A percentile compares a stretch with the other conserved stretches of the same genome.
Conservation (phyloP, 2,329 filamentous ascomycete species). For the Colletotrichum magnum region DNA sequence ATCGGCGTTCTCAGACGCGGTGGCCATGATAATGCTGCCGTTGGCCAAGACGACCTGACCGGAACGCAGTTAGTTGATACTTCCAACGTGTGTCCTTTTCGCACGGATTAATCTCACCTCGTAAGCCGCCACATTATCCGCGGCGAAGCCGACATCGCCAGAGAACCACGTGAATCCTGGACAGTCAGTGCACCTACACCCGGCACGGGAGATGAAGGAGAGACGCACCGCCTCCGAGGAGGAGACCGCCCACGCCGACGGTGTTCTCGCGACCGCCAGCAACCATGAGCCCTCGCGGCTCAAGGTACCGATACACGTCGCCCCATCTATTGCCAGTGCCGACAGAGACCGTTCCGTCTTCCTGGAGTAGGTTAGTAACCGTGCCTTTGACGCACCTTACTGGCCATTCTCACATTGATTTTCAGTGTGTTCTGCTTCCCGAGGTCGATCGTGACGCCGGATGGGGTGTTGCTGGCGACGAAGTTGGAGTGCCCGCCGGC, state of each 20-base stretch:
- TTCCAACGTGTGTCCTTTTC: too few relatives aligned
- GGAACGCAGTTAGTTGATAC: background rate
- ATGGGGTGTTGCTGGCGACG: slow-evolving; percentile 48
- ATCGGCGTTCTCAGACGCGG: slow-evolving; percentile 50
- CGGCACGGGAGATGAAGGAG: too few relatives aligned
- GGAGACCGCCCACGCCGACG: slow-evolving; percentile 47
- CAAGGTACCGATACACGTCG: slow-evolving; percentile 26
- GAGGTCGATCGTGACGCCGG: slow-evolving; percentile 31
- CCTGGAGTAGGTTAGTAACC: background rate
- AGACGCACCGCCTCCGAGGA: slow-evolving; percentile 46
- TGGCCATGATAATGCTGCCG: slow-evolving; percentile 56
- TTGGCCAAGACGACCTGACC: slow-evolving; percentile 56
- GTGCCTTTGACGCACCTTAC: too few relatives aligned
- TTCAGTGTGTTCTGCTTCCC: background rate
- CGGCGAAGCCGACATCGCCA: slow-evolving; percentile 46
- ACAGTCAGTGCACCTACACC: background rate
- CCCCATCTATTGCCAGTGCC: slow-evolving; percentile 7
- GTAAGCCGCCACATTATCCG: slow-evolving; percentile 54
- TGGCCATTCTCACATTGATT: slow-evolving; percentile 16
- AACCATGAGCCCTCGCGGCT: slow-evolving; percentile 39
- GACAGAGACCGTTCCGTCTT: slow-evolving; percentile 1
- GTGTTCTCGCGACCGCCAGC: slow-evolving; percentile 43
- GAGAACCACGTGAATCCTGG: slow-evolving; percentile 42
- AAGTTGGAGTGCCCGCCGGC: slow-evolving; percentile 54
- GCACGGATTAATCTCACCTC: background rate